Evolutionary conservation across 179 eudicot species (phyloP).

Genomic region (Spinacia oleracea): DNA sequence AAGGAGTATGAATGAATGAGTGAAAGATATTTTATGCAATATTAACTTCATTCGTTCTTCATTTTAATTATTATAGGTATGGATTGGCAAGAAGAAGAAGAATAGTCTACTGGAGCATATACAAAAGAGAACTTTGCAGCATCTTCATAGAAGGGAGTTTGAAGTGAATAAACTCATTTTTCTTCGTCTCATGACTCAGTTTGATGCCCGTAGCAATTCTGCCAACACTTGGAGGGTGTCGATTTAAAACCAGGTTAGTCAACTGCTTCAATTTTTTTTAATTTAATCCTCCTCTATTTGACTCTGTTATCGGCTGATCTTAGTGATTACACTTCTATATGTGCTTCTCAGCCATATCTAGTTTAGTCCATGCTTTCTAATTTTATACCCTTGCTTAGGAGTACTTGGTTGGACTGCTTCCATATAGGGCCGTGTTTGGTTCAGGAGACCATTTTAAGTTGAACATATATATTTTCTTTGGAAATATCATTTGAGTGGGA

Average conservation of each 20-base stretch:
- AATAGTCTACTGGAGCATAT: too few species aligned
- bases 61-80: too few species aligned
- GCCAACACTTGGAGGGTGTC: background rate
- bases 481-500: background rate
- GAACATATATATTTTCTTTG: background rate
- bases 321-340: too few species aligned
- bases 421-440: background rate
- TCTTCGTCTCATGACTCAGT: background rate
- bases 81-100: too few species aligned
- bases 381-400: background rate
- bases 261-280: too few species aligned
- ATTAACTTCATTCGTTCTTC: too few species aligned
- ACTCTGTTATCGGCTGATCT: background rate
- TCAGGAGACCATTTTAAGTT: too few species aligned
- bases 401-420: background rate
- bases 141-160: background rate
- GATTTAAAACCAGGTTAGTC: background rate
- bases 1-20: too few species aligned
- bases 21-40: too few species aligned
- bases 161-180: background rate
- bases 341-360: too few species aligned
- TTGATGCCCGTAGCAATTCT: background rate
- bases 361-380: background rate
- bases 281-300: background rate
- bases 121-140: constrained; percentile 2